These are phyloP conservation scores for Decorospora gaudefroyi DNA, from an alignment of 2,329 filamentous ascomycete genomes.

Conservation along the genomic window DNA sequence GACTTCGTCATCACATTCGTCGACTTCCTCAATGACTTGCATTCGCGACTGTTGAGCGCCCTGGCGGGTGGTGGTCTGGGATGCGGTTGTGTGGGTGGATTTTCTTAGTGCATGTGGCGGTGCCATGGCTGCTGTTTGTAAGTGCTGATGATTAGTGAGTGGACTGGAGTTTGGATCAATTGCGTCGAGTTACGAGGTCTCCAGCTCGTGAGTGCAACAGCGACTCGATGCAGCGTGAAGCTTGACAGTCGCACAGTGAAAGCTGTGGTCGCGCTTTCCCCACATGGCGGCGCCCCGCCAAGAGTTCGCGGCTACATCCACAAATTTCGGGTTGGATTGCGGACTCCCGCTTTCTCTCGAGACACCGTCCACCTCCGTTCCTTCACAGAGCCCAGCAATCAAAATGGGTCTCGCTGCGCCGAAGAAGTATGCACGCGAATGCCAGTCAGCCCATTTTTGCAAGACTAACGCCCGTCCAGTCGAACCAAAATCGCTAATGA, in stretches of 20 bases:
- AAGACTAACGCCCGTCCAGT: constrained; percentile 45
- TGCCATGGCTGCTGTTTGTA: constrained; percentile 20
- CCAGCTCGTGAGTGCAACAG: not conserved
- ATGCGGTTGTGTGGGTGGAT: constrained; percentile 7
- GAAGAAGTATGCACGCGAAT: constrained; percentile 60
- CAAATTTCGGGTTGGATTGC: constrained; percentile 34
- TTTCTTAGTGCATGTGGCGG: constrained; percentile 18
- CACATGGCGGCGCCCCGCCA: constrained; percentile 33
- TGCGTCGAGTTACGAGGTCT: not conserved
- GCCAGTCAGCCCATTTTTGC: not conserved
- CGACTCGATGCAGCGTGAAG: not conserved
- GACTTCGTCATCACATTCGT: constrained; percentile 13
- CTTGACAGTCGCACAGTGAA: constrained; percentile 1
- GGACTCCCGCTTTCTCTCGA: constrained; percentile 21
- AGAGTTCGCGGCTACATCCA: constrained; percentile 36
- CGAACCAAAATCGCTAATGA: constrained; percentile 79
- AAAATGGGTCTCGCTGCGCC: constrained; percentile 71
- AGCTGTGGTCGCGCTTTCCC: constrained; percentile 13
- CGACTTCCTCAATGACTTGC: constrained; percentile 4
- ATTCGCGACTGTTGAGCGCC: constrained; percentile 13
- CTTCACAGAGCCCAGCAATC: constrained; percentile 10
- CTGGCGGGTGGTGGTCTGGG: constrained; percentile 13
- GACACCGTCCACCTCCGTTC: constrained; percentile 9
- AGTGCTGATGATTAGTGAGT: constrained; percentile 24
- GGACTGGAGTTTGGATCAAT: constrained; percentile 5